phyloP scores from a whole-genome alignment of 306 rosid genomes.

The Gleditsia sinensis region DNA sequence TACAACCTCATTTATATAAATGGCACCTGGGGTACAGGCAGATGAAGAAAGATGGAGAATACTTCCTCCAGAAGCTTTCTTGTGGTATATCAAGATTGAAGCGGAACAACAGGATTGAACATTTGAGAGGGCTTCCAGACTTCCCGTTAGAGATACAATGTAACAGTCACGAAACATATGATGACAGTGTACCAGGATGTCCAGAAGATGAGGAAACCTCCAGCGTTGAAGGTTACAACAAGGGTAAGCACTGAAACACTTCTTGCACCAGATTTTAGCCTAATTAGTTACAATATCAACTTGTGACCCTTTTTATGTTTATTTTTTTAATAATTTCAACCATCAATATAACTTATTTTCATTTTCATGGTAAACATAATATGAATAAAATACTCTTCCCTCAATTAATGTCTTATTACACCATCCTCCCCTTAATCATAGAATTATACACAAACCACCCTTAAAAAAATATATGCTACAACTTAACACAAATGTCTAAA shows the following conservation, averaged over 20 bases:
- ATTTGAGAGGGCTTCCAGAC: conserved; percentile 49
- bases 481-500: too few relatives aligned
- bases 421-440: too few relatives aligned
- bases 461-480: too few relatives aligned
- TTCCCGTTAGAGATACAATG: not conserved
- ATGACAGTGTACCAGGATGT: conserved; percentile 58
- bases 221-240: conserved; percentile 28
- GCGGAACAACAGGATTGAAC: conserved; percentile 40
- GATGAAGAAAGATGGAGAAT: conserved; percentile 67
- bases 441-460: too few relatives aligned
- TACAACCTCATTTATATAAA: conserved; percentile 9
- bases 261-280: not conserved
- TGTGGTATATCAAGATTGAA: conserved; percentile 67
- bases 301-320: not conserved
- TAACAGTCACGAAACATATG: conserved; percentile 43
- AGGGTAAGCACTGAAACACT: conserved; percentile 38
- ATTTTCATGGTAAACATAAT: not conserved
- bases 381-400: too few relatives aligned
- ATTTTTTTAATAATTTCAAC: not conserved
- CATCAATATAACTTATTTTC: not conserved
- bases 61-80: conserved; percentile 52
- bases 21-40: conserved; percentile 46
- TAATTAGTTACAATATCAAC: not conserved
- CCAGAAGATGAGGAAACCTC: conserved; percentile 40
- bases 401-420: too few relatives aligned